A percentile compares a stretch with the other conserved stretches of the same genome.
Evolutionary conservation across 768 basidiomycete species (phyloP).

Genomic region (Lentinula edodes): DNA sequence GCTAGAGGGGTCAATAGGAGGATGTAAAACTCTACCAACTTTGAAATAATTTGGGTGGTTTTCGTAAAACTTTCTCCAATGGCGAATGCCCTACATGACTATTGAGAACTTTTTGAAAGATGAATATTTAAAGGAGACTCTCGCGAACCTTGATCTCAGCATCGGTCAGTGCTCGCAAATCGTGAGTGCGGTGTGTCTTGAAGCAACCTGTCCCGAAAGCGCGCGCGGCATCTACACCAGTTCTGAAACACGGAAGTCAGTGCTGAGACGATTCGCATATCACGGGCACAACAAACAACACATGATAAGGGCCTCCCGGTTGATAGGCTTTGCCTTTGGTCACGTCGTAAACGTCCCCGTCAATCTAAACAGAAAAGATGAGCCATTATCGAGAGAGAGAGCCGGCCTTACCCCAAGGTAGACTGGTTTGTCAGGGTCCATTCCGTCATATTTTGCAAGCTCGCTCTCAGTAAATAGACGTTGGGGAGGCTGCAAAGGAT

Average conservation of each 20-base stretch:
- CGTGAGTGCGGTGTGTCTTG: slow-evolving; percentile 84
- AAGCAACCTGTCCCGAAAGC: slow-evolving; percentile 95
- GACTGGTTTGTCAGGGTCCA: slow-evolving; percentile 55
- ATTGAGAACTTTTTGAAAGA: not conserved
- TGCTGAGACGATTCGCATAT: slow-evolving; percentile 13
- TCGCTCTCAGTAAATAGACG: slow-evolving; percentile 69
- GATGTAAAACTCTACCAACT: slow-evolving; percentile 72
- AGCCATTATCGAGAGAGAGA: slow-evolving; percentile 4
- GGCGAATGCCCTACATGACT: slow-evolving; percentile 54
- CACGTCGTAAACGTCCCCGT: slow-evolving; percentile 92
- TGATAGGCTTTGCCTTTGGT: slow-evolving; percentile 78
- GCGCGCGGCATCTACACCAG: slow-evolving; percentile 85
- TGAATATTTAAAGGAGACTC: not conserved
- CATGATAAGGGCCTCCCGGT: slow-evolving; percentile 79
- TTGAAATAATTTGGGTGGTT: slow-evolving; percentile 76
- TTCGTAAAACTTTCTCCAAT: slow-evolving; percentile 90
- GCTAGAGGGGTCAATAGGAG: slow-evolving; percentile 68
- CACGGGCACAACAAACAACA: slow-evolving; percentile 44
- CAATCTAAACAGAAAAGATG: slow-evolving; percentile 50
- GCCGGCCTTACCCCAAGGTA: slow-evolving; percentile 71
- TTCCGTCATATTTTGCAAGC: slow-evolving; percentile 69
- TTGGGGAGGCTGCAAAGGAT: slow-evolving; percentile 41
- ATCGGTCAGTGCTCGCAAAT: slow-evolving; percentile 75
- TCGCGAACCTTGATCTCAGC: slow-evolving; percentile 61
- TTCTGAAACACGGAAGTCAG: slow-evolving; percentile 32